phyloP scores from a whole-genome alignment of 352 stramenopile genomes.

The Achlya hypogyna region DNA sequence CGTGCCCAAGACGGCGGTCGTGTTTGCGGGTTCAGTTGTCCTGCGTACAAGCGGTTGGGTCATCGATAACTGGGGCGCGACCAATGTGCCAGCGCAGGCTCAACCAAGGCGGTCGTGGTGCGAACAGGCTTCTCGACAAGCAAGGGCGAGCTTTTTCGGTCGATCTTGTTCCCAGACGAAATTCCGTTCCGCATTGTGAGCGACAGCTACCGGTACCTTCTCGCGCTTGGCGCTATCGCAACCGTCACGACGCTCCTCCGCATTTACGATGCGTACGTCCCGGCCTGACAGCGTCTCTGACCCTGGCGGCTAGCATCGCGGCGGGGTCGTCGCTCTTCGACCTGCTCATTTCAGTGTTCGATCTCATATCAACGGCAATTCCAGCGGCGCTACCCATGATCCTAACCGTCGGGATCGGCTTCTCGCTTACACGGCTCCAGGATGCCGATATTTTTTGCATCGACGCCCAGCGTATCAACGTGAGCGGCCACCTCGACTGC shows the following conservation, averaged over 20 bases:
- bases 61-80: not conserved
- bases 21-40: constrained; percentile 12
- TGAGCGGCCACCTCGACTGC: constrained; percentile 55
- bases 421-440: constrained; percentile 43
- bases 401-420: constrained; percentile 43
- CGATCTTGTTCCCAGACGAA: constrained; percentile 48
- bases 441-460: constrained; percentile 38
- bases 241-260: constrained; percentile 47
- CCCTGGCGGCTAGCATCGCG: constrained; percentile 21
- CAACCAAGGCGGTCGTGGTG: constrained; percentile 33
- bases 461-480: constrained; percentile 59
- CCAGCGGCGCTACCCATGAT: constrained; percentile 48
- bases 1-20: not conserved
- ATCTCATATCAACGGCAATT: constrained; percentile 46
- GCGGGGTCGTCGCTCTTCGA: constrained; percentile 16
- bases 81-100: not conserved
- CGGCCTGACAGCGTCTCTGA: not conserved
- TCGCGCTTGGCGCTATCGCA: constrained; percentile 33
- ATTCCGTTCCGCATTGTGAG: constrained; percentile 55
- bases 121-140: constrained; percentile 51
- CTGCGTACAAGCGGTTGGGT: not conserved
- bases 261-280: constrained; percentile 19
- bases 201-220: constrained; percentile 56
- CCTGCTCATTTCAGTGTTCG: constrained; percentile 36
- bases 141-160: constrained; percentile 62